Conservation (phyloP, 2,329 filamentous ascomycete genomes). For the Fusarium floridanum region DNA sequence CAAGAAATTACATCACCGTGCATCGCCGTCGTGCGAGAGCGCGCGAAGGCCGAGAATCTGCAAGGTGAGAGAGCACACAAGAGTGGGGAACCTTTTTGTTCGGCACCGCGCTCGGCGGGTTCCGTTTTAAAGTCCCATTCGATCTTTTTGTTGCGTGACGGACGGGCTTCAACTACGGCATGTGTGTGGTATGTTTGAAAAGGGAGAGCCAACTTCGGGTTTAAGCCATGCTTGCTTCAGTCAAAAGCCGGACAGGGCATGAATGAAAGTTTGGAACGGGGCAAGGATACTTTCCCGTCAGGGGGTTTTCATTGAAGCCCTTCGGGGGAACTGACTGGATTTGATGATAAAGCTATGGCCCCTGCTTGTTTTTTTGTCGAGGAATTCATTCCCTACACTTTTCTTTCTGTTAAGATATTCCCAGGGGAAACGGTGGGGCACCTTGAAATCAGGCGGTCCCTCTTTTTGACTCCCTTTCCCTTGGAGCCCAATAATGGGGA, state of each 20-base stretch:
- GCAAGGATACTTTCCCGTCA: slow-evolving; percentile 3
- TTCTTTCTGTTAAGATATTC: slow-evolving; percentile 16
- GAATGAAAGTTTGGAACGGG: background rate
- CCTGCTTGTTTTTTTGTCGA: background rate
- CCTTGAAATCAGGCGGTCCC: slow-evolving; percentile 8
- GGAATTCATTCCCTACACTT: background rate
- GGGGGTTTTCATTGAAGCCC: background rate
- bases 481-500: slow-evolving; percentile 41
- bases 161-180: background rate
- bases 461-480: background rate
- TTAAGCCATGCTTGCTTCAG: background rate
- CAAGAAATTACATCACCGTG: slow-evolving; percentile 44
- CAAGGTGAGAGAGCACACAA: background rate
- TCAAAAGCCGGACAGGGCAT: background rate
- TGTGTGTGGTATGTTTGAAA: background rate
- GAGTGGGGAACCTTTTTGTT: slow-evolving; percentile 13
- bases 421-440: slow-evolving; percentile 27
- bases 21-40: slow-evolving; percentile 20
- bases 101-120: slow-evolving; percentile 33
- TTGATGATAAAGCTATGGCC: background rate
- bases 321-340: background rate
- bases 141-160: slow-evolving; percentile 5
- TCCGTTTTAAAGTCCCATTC: slow-evolving; percentile 14
- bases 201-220: background rate
- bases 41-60: background rate